phyloP scores from a whole-genome alignment of 129 eudicot genomes.

The Calendula officinalis region DNA sequence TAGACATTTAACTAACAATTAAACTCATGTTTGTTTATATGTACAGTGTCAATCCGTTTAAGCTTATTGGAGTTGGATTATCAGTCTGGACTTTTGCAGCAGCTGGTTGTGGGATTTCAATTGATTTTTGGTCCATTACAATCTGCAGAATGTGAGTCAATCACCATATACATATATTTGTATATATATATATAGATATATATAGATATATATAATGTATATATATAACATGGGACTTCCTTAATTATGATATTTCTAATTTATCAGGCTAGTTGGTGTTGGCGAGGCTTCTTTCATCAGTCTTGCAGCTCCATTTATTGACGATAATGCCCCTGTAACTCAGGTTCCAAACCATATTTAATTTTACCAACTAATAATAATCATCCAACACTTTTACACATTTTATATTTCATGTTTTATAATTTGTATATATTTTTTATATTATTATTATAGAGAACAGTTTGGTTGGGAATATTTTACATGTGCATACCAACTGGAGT shows the following conservation, averaged over 20 bases:
- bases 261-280: constrained; percentile 89
- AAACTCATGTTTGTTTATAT: constrained; percentile 9
- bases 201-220: too few species aligned
- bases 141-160: constrained; percentile 71
- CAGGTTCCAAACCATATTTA: constrained; percentile 44
- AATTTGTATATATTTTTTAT: neutral
- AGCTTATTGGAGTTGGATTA: constrained; percentile 93
- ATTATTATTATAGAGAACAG: constrained; percentile 29
- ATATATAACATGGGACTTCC: neutral
- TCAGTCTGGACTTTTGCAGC: constrained; percentile 79
- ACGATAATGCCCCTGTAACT: constrained; percentile 84
- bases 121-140: constrained; percentile 84
- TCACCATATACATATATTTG: constrained; percentile 3
- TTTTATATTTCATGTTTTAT: neutral
- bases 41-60: constrained; percentile 83
- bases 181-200: too few species aligned
- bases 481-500: constrained; percentile 45
- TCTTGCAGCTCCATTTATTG: constrained; percentile 99
- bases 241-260: neutral
- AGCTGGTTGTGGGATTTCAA: constrained; percentile 76
- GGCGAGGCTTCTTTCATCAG: constrained; percentile 98
- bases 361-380: constrained; percentile 7
- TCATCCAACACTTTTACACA: neutral
- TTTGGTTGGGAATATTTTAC: constrained; percentile 42
- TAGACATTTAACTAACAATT: neutral